Base-by-base conservation (phyloP, 2,329 filamentous ascomycete species). In the Bretziella fagacearum region DNA sequence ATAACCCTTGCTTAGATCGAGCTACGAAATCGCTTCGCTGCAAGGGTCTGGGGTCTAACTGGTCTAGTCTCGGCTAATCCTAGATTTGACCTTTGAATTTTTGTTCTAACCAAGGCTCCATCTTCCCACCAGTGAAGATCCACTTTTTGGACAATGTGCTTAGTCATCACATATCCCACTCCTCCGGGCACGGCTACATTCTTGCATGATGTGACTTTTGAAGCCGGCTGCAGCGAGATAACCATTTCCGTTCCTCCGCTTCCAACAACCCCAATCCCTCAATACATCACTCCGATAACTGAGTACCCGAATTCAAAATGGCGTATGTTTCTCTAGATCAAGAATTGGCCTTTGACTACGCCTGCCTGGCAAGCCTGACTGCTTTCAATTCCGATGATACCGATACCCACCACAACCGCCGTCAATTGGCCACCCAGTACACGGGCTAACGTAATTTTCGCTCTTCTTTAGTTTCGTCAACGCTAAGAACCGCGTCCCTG, bases 401-500 rank as follows among this genome's bases (percentile, higher is more conserved):
- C 41, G 25, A 44, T 7, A 44, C 20, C 7, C 20, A 35, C n/a
- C 35, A 32, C 17, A 10, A 20, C 8, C 15, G 7, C 35, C 35
- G 4, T 8, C 20, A n/a, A 39, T 20, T 23, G 3, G 7, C 13
- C 15, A 50, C 48, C 29, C 48, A 52, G 50, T 50, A 52, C 46
- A 26, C 18, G 7, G 7, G 18, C 40, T 25, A 52, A 42, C 22
- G 15, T n/a, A 23, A 29, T n/a, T 47, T 48, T 54, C 55, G 54
- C 55, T 59, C 54, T 52, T 52, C 47, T 43, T 49, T 56, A 74
- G 73, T 59, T 58, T 79, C 60, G 55, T 85, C 67, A 69, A 83
- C 73, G 77, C 79, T 63, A 71, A 74, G 62, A 89, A 89, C 74
- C 74, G 72, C 59, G 82, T 87, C 58, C 80, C 81, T 49, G 58